Evolutionary conservation across 495 filamentous ascomycete genomes (phyloP), one percentile per base, ranked within the genome.

Genomic region (Annulohypoxylon bovei): DNA sequence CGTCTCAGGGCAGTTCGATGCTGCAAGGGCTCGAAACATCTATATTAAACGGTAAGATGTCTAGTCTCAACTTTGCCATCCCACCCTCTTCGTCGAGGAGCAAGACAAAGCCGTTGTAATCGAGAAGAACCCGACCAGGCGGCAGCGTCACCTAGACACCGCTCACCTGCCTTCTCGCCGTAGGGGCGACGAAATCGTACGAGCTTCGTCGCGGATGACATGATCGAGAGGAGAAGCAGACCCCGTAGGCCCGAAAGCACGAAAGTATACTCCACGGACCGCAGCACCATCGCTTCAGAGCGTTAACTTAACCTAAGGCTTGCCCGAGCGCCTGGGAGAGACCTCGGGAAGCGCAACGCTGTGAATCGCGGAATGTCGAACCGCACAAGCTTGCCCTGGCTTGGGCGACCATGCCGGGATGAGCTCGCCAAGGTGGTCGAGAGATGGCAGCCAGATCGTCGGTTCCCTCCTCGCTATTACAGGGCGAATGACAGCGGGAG

Each of bases 1-100:
- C 60, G 70, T 68, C 70, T 68, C 70, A 54, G 61, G 47, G 33
- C 20, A 57, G 32, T 23, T 59, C 33, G 60, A 50, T 56, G 65
- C 70, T 72, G 70, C 70, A 72, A 72, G 65, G 70, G 64, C 69
- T 67, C 69, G 70, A 72, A 65, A 72, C 70, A 65, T 58, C n/a
- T 65, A 65, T 64, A 72, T 68, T 54, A 68, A 39, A 65, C 49
- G 60, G 68, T 59, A 32, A 57, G 65, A 72, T 72, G 61, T 40
- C 55, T 62, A 28, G 65, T 72, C 70, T 72, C 61, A 72, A 68
- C 65, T 55, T 65, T 68, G 55, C 65, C 40, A 68, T 68, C 59
- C 54, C 53, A 57, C 44, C 58, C 63, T 65, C 55, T 62, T 52
- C 28, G 18, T 42, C n/a, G 53, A 59, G 40, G 59, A 47, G 58